Percentiles rank a stretch among this genome's conserved stretches.
Evolutionary conservation across 2,329 filamentous ascomycete species (phyloP).

Genomic region (Nothopassalora personata): DNA sequence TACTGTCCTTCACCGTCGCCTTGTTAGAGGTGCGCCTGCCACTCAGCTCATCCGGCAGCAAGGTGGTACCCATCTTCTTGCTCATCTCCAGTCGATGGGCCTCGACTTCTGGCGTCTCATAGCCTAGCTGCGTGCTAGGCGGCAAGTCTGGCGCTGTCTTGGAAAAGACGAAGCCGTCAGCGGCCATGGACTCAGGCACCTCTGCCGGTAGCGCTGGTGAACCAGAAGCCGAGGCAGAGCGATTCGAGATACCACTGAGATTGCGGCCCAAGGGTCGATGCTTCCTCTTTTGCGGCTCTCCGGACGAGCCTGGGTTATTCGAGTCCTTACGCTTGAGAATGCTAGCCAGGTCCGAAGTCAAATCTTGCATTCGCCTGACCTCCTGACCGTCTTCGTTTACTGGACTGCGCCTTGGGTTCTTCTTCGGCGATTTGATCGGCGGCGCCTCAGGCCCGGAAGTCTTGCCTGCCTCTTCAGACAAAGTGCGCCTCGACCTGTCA

Average conservation of each 20-base stretch:
- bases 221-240: constrained; percentile 15
- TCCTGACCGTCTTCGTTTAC: constrained; percentile 7
- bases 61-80: constrained; percentile 29
- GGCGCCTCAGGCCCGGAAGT: neutral
- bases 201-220: constrained; percentile 7
- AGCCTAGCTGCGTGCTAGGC: constrained; percentile 33
- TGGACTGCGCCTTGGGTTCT: constrained; percentile 6
- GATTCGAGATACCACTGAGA: constrained; percentile 24
- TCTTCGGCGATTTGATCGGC: constrained; percentile 3
- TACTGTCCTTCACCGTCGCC: constrained; percentile 30
- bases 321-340: constrained; percentile 18
- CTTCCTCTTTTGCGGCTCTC: constrained; percentile 24
- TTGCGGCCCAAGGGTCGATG: constrained; percentile 29
- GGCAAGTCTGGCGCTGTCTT: constrained; percentile 15
- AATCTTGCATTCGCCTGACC: constrained; percentile 11
- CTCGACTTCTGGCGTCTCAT: constrained; percentile 31
- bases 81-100: constrained; percentile 28
- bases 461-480: neutral
- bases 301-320: constrained; percentile 5
- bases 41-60: constrained; percentile 20
- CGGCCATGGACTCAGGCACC: constrained; percentile 9
- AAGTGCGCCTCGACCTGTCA: neutral
- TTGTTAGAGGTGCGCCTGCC: constrained; percentile 26
- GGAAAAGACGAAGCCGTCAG: constrained; percentile 19
- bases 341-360: constrained; percentile 22